Percentiles rank a stretch among this genome's conserved stretches.
phyloP scores from a whole-genome alignment of 1,139 yeast genomes.

The Candida sanyaensis region DNA sequence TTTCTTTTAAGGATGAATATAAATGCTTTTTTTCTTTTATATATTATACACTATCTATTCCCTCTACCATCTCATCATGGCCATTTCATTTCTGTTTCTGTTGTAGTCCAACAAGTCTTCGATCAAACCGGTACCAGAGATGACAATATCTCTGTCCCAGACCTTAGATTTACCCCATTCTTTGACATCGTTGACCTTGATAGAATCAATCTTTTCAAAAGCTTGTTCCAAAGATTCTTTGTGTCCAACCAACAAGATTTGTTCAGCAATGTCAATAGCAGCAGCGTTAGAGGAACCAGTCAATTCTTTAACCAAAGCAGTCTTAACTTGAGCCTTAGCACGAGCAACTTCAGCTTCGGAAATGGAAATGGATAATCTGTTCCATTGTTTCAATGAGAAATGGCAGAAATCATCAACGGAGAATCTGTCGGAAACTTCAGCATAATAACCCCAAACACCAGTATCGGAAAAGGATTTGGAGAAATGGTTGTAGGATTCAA shows the following conservation, averaged over 20 bases:
- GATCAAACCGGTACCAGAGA: constrained; percentile 82
- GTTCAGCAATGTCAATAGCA: constrained; percentile 60
- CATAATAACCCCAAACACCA: constrained; percentile 82
- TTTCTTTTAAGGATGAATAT: constrained; percentile 1
- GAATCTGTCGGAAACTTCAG: constrained; percentile 59
- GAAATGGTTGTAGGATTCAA: constrained; percentile 72
- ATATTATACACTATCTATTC: constrained; percentile 3
- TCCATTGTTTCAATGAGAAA: constrained; percentile 83
- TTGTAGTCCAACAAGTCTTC: constrained; percentile 80
- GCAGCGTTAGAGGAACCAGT: constrained; percentile 47
- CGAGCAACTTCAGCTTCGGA: constrained; percentile 77
- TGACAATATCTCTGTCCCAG: constrained; percentile 84
- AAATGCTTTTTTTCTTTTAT: background rate
- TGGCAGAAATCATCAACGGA: constrained; percentile 75
- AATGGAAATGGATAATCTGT: constrained; percentile 73
- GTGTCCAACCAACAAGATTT: constrained; percentile 62
- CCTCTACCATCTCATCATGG: constrained; percentile 72
- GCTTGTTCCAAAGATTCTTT: constrained; percentile 61
- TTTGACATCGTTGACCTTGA: constrained; percentile 59
- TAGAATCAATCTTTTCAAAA: constrained; percentile 61
- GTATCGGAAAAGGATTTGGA: constrained; percentile 70
- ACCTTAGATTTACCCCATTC: constrained; percentile 73
- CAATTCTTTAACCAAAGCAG: constrained; percentile 53
- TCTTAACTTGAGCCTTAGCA: constrained; percentile 66
- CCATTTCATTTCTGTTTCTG: constrained; percentile 86